phyloP scores from a whole-genome alignment of 1,139 yeast genomes.

The Blastobotrys capitulatus region DNA sequence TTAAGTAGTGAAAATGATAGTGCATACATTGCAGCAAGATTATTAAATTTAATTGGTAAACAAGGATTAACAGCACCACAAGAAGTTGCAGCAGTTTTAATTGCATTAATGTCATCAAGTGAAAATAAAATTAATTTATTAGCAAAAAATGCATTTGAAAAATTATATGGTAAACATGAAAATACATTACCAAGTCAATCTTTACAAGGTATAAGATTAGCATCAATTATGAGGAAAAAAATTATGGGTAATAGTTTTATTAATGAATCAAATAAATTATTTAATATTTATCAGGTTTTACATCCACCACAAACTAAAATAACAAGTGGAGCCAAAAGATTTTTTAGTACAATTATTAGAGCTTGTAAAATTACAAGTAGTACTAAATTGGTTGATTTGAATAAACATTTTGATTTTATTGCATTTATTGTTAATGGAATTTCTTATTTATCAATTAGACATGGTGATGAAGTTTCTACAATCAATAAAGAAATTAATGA shows the following conservation, averaged over 20 bases:
- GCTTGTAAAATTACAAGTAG: constrained; percentile 3
- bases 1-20: constrained; percentile 41
- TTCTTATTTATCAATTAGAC: constrained; percentile 3
- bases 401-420: constrained; percentile 5
- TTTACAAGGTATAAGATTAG: constrained; percentile 54
- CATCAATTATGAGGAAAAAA: constrained; percentile 42
- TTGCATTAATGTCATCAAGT: constrained; percentile 60
- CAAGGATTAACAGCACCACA: constrained; percentile 74
- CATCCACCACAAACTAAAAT: constrained; percentile 9
- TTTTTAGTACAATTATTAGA: constrained; percentile 7
- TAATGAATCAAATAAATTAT: constrained; percentile 2
- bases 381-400: background rate
- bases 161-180: constrained; percentile 61
- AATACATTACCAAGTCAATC: constrained; percentile 62
- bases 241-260: constrained; percentile 2
- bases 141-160: constrained; percentile 49
- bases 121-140: constrained; percentile 39
- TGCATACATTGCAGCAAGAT: constrained; percentile 48
- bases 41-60: constrained; percentile 49
- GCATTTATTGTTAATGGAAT: constrained; percentile 8
- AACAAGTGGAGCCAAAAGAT: constrained; percentile 5
- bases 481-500: constrained; percentile 8
- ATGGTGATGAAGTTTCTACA: constrained; percentile 7
- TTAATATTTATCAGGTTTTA: constrained; percentile 6
- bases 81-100: constrained; percentile 48